Evolutionary conservation across 352 stramenopile species (phyloP).

Genomic region (Globisporangium ultimum): DNA sequence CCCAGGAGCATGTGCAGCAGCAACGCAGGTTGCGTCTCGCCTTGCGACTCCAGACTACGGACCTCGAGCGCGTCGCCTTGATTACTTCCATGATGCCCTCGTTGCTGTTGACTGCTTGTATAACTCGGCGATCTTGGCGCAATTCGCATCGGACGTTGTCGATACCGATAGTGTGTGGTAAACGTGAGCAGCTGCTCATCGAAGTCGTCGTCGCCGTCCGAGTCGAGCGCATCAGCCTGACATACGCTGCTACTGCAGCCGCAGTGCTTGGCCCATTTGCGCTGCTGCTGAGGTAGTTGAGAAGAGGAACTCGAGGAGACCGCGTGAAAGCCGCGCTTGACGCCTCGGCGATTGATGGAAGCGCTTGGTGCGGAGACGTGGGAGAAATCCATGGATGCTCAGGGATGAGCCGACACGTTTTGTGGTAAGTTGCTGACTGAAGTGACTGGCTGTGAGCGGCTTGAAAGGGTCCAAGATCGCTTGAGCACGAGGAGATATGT

Average conservation of each 20-base stretch:
- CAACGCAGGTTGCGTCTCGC: slow-evolving; percentile 4
- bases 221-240: slow-evolving; percentile 7
- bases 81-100: not conserved
- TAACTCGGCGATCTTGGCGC: not conserved
- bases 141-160: not conserved
- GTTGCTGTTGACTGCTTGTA: not conserved
- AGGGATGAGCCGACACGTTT: no score
- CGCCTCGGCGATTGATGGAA: no score
- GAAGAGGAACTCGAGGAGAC: no score
- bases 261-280: slow-evolving; percentile 12
- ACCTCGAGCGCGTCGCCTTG: no score
- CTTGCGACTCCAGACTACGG: not conserved
- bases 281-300: not conserved
- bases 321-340: no score
- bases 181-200: not conserved
- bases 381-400: no score
- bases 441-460: no score
- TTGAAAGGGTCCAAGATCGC: no score
- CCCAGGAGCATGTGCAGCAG: slow-evolving; percentile 15
- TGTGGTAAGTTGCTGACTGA: no score
- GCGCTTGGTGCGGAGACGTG: no score
- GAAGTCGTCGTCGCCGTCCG: slow-evolving; percentile 6
- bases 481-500: no score
- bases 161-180: not conserved
- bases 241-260: slow-evolving; percentile 3